phyloP scores from a whole-genome alignment of 1,284 basidiomycete genomes.

The Trametes pubescens region DNA sequence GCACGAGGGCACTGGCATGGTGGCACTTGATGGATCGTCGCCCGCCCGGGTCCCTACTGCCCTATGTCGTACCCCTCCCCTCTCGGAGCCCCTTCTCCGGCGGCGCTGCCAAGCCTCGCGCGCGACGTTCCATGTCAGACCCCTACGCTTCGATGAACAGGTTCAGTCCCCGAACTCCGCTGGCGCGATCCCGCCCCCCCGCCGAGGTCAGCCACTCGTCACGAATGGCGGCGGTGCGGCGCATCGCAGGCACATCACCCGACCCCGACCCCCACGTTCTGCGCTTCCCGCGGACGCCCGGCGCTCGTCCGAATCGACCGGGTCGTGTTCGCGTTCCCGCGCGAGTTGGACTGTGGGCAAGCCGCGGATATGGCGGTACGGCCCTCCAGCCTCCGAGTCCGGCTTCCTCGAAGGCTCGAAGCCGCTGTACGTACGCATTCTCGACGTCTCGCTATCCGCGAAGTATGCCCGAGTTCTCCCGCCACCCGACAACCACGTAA shows the following conservation, averaged over 20 bases:
- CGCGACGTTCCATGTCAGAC: neutral
- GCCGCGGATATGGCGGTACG: neutral
- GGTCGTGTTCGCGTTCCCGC: neutral
- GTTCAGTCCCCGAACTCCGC: neutral
- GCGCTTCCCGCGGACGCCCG: neutral
- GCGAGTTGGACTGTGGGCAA: too few species aligned
- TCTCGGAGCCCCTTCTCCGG: neutral
- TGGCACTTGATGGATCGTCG: slow-evolving; percentile 5
- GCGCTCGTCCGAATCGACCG: neutral
- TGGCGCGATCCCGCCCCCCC: slow-evolving; percentile 5
- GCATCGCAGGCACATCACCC: neutral
- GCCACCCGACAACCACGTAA: too few species aligned
- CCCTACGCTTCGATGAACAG: neutral
- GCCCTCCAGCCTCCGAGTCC: neutral
- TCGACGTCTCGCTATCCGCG: neutral
- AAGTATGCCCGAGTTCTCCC: too few species aligned
- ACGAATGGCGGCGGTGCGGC: neutral
- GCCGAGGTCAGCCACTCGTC: neutral
- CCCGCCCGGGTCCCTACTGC: neutral
- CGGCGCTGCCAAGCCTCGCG: neutral
- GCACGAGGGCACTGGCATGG: neutral
- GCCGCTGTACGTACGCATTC: neutral
- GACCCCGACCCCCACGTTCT: neutral
- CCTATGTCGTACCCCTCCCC: neutral
- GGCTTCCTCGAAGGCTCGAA: neutral